These are phyloP conservation scores for Lentinula boryana DNA, from an alignment of 768 basidiomycete species.

Conservation along the genomic window DNA sequence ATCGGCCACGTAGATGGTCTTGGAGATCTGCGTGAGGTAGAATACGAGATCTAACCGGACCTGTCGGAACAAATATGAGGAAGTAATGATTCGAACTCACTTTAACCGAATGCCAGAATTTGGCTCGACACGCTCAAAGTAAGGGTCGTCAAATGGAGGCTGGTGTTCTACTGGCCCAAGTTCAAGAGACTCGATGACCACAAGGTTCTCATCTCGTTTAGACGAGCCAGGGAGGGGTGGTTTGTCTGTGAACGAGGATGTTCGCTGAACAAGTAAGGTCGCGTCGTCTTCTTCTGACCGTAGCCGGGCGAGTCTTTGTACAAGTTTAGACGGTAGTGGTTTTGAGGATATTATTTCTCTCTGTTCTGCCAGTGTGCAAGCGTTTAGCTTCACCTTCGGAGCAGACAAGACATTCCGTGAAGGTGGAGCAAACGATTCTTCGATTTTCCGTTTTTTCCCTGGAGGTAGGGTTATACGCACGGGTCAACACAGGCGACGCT, in stretches of 20 bases:
- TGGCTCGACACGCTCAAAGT: slow-evolving; percentile 79
- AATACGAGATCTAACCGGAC: slow-evolving; percentile 52
- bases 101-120: slow-evolving; percentile 81
- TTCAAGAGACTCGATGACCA: slow-evolving; percentile 69
- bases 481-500: background rate
- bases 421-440: slow-evolving; percentile 14
- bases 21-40: slow-evolving; percentile 74
- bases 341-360: slow-evolving; percentile 14
- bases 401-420: background rate
- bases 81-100: slow-evolving; percentile 40
- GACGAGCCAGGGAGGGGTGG: slow-evolving; percentile 17
- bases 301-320: slow-evolving; percentile 43
- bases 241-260: slow-evolving; percentile 30
- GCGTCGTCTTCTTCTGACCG: slow-evolving; percentile 15
- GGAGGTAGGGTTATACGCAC: background rate
- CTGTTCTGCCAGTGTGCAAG: background rate
- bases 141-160: slow-evolving; percentile 64
- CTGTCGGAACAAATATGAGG: background rate
- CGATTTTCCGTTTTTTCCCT: slow-evolving; percentile 44
- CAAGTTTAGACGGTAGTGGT: slow-evolving; percentile 45
- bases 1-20: slow-evolving; percentile 76
- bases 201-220: slow-evolving; percentile 56
- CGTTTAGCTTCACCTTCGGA: background rate
- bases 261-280: slow-evolving; percentile 12
- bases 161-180: slow-evolving; percentile 75